Base-by-base conservation (phyloP, 108 stramenopile genomes). In the Cyclotella choctawhatcheeana region DNA sequence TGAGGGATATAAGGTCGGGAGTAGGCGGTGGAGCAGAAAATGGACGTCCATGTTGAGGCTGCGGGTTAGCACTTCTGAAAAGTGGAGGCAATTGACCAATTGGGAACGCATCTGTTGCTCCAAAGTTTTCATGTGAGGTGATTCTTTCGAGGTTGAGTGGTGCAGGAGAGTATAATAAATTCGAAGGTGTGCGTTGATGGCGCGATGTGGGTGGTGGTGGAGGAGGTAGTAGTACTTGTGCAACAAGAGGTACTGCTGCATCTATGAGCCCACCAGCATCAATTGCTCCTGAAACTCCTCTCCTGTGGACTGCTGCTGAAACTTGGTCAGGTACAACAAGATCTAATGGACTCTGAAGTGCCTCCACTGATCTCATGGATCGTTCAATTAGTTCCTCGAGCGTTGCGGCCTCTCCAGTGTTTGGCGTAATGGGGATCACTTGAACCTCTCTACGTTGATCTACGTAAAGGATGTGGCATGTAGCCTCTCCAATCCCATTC, bases 401-500 rank as follows among this genome's bases (percentile, higher is more conserved):
- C 13, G 52, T 65, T 3, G 29, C 27, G 17, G 64, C 51, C 31
- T 65, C 64, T 1, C 64, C 64, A 25, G 64, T 65, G 29, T 65
- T 56, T 17, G 64, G 64, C 8, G 64, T 56, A 14, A 65, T 26
- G 5, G 64, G 64, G n/a, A 65, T 65, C n/a, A 24, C 25, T 53
- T 25, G 55, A 0, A 59, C 64, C 16, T 65, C 64, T 22, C 54
- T 65, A 24, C 64, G 27, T 17, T 65, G 53, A n/a, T 65, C 54
- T 7, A 65, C 64, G 29, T 55, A 65, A 29, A 29, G 3, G 4
- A 76, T 62, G 27, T 76, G 75, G 33, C 69, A 70, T 13, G 75
- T 76, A 17, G 75, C 75, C 21, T 76, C 37, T 18, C 75, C 75
- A 54, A 59, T 62, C 6, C 75, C 69, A n/a, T n/a, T n/a, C n/a